Percentiles rank a stretch among this genome's conserved stretches.
Conservation (phyloP, 768 basidiomycete species). For the Tylopilus vinaceipallidus region DNA sequence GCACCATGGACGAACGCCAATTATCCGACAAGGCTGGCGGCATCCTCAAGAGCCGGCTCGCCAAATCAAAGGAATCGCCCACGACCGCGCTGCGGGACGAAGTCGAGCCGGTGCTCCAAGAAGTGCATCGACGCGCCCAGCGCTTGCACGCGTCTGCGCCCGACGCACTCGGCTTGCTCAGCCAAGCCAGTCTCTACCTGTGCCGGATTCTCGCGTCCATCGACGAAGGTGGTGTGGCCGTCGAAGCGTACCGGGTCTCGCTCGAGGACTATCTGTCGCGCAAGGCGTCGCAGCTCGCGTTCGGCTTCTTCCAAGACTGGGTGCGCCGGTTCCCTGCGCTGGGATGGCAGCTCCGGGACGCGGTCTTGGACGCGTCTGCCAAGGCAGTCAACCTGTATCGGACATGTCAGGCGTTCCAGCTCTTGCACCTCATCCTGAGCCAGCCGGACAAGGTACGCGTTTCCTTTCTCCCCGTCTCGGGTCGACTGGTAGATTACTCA, state of each 20-base stretch:
- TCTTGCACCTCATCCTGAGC: constrained; percentile 63
- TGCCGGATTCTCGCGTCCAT: constrained; percentile 47
- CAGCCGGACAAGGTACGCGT: constrained; percentile 33
- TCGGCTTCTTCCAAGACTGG: constrained; percentile 77
- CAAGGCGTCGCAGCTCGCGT: constrained; percentile 75
- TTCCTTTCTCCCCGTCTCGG: no score
- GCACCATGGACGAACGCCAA: constrained; percentile 77
- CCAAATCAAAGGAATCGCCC: constrained; percentile 70
- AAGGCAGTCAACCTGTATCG: constrained; percentile 77
- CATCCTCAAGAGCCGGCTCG: constrained; percentile 70
- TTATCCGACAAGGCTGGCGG: constrained; percentile 86
- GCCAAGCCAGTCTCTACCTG: constrained; percentile 69
- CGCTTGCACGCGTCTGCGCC: constrained; percentile 58
- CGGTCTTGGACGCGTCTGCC: constrained; percentile 53
- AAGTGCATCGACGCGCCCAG: constrained; percentile 71
- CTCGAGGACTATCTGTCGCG: constrained; percentile 74
- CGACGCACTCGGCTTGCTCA: constrained; percentile 62
- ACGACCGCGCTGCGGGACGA: constrained; percentile 27
- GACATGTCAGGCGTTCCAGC: constrained; percentile 67
- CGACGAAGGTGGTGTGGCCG: constrained; percentile 39
- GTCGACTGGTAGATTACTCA: no score
- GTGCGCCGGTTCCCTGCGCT: constrained; percentile 59
- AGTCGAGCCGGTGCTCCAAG: constrained; percentile 48
- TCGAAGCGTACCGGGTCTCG: constrained; percentile 60
- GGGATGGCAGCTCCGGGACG: constrained; percentile 64